phyloP scores from a whole-genome alignment of 345 rosid genomes.

The Melastoma malabathricum region DNA sequence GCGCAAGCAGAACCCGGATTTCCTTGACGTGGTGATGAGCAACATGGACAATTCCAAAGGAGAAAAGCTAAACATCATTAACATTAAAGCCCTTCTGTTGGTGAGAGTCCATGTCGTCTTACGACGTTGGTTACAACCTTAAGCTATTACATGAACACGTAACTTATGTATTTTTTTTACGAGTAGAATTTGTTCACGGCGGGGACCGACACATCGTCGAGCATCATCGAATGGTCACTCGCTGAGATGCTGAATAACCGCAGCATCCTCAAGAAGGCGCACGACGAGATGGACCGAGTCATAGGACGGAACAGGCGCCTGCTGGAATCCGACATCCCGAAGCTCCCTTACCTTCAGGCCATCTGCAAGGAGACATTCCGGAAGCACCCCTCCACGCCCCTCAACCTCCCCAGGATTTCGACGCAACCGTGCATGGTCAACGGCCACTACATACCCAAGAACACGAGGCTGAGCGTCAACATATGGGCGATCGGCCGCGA shows the following conservation, averaged over 20 bases:
- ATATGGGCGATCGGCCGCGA: conserved; percentile 68
- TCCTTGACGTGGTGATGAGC: conserved; percentile 35
- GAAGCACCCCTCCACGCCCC: conserved; percentile 53
- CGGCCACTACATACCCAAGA: conserved; percentile 42
- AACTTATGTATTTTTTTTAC: no score
- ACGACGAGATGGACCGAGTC: conserved; percentile 50
- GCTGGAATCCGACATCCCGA: conserved; percentile 34
- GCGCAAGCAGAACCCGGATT: conserved; percentile 34
- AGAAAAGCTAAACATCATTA: conserved; percentile 25
- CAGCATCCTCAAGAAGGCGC: conserved; percentile 26
- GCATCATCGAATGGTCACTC: conserved; percentile 55
- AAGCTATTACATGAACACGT: background rate
- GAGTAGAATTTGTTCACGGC: conserved; percentile 45
- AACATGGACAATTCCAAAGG: conserved; percentile 20
- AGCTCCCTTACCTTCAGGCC: conserved; percentile 39
- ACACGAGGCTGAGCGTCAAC: conserved; percentile 35
- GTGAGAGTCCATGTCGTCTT: conserved; percentile 13
- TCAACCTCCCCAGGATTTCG: conserved; percentile 42
- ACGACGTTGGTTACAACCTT: no score
- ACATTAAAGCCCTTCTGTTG: conserved; percentile 53
- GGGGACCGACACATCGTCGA: conserved; percentile 62
- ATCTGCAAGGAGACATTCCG: conserved; percentile 47
- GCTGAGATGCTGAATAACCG: conserved; percentile 44
- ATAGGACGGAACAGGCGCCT: conserved; percentile 42
- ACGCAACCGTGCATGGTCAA: conserved; percentile 34